These are phyloP conservation scores for Lantana camara DNA, from an alignment of 257 asterid genomes.

Conservation along the genomic window DNA sequence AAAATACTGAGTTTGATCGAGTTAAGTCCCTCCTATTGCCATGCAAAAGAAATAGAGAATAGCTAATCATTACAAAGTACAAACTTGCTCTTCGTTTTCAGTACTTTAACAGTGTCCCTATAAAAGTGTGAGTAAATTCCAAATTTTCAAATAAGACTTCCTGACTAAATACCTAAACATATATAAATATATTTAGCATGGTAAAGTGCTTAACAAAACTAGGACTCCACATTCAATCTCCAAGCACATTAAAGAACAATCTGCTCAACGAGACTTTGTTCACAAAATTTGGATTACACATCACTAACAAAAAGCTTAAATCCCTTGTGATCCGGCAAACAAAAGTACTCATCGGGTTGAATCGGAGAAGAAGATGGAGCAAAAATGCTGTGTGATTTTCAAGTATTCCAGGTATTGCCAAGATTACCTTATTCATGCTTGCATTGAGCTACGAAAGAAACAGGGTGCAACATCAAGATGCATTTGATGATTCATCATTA, in stretches of 20 bases:
- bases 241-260: not conserved
- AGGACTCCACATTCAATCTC: too few relatives aligned
- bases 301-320: not conserved
- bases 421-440: constrained; percentile 7
- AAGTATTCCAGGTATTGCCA: constrained; percentile 16
- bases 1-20: too few relatives aligned
- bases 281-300: not conserved
- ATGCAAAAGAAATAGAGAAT: too few relatives aligned
- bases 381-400: constrained; percentile 5
- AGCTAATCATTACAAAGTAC: too few relatives aligned
- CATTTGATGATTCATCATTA: constrained; percentile 40
- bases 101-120: too few relatives aligned
- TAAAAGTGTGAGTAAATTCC: too few relatives aligned
- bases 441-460: constrained; percentile 9
- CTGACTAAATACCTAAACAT: too few relatives aligned
- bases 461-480: constrained; percentile 40
- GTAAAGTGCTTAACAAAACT: too few relatives aligned
- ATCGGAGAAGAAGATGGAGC: not conserved
- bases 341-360: not conserved
- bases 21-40: too few relatives aligned
- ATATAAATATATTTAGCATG: too few relatives aligned
- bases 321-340: not conserved
- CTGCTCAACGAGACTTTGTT: not conserved
- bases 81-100: too few relatives aligned
- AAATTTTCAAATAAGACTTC: too few relatives aligned